Conservation (phyloP, 2,329 filamentous ascomycete genomes). For the Arthrocladium fulminans region DNA sequence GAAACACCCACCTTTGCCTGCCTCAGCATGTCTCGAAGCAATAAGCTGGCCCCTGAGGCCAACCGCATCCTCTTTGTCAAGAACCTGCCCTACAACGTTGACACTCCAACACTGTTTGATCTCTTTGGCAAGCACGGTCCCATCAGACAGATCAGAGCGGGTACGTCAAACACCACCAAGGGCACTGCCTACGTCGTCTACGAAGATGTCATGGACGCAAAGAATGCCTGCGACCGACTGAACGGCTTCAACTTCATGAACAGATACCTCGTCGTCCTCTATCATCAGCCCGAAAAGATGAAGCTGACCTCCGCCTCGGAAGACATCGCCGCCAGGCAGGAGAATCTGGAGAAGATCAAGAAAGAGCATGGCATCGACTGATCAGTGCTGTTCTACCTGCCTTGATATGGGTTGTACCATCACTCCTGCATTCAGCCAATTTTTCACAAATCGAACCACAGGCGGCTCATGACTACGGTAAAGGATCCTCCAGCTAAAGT, state of each 20-base stretch:
- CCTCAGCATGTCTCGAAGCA: constrained; percentile 19
- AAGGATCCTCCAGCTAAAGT: too few species aligned
- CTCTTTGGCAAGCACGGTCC: constrained; percentile 97
- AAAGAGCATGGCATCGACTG: constrained; percentile 97
- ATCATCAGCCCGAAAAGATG: constrained; percentile 72
- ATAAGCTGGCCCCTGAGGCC: constrained; percentile 96
- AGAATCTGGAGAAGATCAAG: constrained; percentile 97
- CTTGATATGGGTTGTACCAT: too few species aligned
- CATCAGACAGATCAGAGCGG: constrained; percentile 95
- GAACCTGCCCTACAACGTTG: constrained; percentile 99
- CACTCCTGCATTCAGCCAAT: too few species aligned
- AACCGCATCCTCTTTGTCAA: constrained; percentile 99
- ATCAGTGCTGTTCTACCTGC: constrained; percentile 28
- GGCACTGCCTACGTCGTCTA: constrained; percentile 98
- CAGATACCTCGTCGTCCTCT: constrained; percentile 86
- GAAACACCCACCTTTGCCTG: neutral
- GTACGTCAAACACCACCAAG: constrained; percentile 94
- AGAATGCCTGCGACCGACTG: constrained; percentile 97
- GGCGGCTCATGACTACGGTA: too few species aligned
- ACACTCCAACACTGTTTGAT: constrained; percentile 94
- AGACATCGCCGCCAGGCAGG: constrained; percentile 85
- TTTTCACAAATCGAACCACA: too few species aligned
- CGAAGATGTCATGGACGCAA: constrained; percentile 98
- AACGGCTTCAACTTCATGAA: constrained; percentile 99
- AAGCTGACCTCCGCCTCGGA: constrained; percentile 67